A percentile compares a stretch with the other conserved stretches of the same genome.
Evolutionary conservation across 1,284 basidiomycete species (phyloP).

Genomic region (Ustilago xerochloae): DNA sequence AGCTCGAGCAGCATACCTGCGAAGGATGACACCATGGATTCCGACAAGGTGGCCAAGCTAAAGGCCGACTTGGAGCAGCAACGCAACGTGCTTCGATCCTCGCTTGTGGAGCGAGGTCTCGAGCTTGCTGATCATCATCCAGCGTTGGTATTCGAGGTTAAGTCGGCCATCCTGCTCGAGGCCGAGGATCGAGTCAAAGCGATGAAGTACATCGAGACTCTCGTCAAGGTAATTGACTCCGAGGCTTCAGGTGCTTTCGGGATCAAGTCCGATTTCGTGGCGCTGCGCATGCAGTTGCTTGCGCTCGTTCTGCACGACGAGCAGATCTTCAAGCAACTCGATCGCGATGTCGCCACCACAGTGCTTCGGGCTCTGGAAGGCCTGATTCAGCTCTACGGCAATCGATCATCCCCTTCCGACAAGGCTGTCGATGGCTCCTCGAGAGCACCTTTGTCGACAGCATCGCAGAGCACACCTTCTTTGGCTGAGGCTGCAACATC

Average conservation of each 20-base stretch:
- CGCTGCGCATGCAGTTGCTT: constrained; percentile 84
- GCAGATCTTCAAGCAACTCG: constrained; percentile 75
- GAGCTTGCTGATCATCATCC: constrained; percentile 86
- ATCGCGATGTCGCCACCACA: constrained; percentile 69
- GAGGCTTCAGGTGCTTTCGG: constrained; percentile 30
- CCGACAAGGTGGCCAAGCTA: constrained; percentile 32
- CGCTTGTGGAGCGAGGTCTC: constrained; percentile 69
- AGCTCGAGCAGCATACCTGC: constrained; percentile 2
- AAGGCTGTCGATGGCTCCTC: not conserved
- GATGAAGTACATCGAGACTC: constrained; percentile 22
- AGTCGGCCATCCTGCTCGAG: constrained; percentile 56
- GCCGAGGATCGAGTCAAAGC: constrained; percentile 28
- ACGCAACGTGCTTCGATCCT: constrained; percentile 70
- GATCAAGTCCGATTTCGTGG: constrained; percentile 69
- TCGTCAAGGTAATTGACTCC: constrained; percentile 42
- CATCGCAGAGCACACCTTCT: not conserved
- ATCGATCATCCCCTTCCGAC: constrained; percentile 46
- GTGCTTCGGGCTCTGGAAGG: constrained; percentile 36
- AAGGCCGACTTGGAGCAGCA: constrained; percentile 39
- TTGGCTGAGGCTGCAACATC: not conserved
- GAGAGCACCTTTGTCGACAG: not conserved
- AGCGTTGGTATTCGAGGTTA: constrained; percentile 86
- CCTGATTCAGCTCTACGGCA: constrained; percentile 30
- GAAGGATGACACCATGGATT: constrained; percentile 31
- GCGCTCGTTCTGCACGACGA: constrained; percentile 83